Evolutionary conservation across 2,329 filamentous ascomycete genomes (phyloP), one percentile per base, ranked within the genome.

Genomic region (Phialophora tarda): DNA sequence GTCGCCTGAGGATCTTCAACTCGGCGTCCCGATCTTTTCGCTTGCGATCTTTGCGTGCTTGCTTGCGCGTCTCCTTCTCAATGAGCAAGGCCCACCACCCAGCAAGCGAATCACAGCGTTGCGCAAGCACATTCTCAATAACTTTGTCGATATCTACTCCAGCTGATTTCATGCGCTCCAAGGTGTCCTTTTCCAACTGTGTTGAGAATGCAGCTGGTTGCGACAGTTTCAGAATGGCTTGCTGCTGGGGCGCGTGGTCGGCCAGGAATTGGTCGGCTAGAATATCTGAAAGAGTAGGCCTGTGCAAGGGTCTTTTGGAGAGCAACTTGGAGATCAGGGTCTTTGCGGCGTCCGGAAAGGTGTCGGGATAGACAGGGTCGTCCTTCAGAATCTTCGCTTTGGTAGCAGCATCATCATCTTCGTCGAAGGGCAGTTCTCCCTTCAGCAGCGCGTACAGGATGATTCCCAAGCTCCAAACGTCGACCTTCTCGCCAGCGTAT

Each of bases 81-180:
- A 98, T 88, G 47, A 99, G 81, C 30, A 99, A 79, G 2, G 92
- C 91, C 95, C 95, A 99, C 95, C 95, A 99, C 5, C 95, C 95
- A 59, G 93, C 92, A 57, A 99, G 81, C 5, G 90, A 86, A 78
- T 99, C 94, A 75, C 95, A 98, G 71, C 92, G 86, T 76, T 97
- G 92, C 3, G 93, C 88, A 41, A 97, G 79, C 2, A 99, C 95
- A 73, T 95, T 96, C 76, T 98, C 94, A 69, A 98, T 94, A 7
- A 99, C 92, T 67, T 90, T 86, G 75, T 99, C 95, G 65, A 96
- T 95, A 74, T 98, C 91, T 26, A 98, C 93, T 0, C 95, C 95
- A 4, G 95, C 93, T 71, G 91, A 91, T 66, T 91, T 90, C 93
- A 99, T 97, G 26, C 95, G 87, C 69, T 97, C 89, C 28, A 99